These are phyloP conservation scores for Trichoderma guizhouense DNA, from an alignment of 2,329 filamentous ascomycete genomes.

Conservation along the genomic window DNA sequence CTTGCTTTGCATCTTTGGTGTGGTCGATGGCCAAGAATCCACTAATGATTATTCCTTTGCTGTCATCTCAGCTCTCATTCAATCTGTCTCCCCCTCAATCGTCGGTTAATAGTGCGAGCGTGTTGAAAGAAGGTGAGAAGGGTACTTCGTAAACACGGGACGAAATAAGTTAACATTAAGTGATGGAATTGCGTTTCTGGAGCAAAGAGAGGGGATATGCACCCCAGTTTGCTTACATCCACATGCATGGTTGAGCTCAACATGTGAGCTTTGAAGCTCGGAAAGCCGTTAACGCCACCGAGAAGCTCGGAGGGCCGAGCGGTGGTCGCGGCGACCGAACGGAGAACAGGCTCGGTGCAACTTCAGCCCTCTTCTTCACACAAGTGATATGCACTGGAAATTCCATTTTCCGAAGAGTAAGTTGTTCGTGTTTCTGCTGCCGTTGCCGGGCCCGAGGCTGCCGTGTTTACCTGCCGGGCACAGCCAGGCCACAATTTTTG, in stretches of 20 bases:
- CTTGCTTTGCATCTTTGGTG: not conserved
- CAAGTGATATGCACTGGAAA: not conserved
- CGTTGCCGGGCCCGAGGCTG: not conserved
- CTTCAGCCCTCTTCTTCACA: not conserved
- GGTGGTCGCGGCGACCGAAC: slow-evolving; percentile 8
- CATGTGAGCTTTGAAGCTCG: slow-evolving; percentile 2
- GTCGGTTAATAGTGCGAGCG: not conserved
- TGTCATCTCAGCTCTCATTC: not conserved
- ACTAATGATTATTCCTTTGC: not conserved
- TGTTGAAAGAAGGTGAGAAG: not conserved
- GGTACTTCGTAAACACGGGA: not conserved
- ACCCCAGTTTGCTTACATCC: not conserved
- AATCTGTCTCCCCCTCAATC: not conserved
- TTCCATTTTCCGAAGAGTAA: not conserved
- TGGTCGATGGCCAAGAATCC: not conserved
- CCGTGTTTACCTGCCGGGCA: slow-evolving; percentile 1
- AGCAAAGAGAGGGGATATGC: not conserved
- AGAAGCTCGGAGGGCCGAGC: slow-evolving; percentile 7
- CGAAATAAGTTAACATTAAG: not conserved
- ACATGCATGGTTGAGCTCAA: not conserved
- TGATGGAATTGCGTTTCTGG: not conserved
- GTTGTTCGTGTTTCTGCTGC: not conserved
- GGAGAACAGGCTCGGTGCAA: not conserved
- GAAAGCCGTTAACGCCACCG: slow-evolving; percentile 11
- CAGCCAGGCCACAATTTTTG: not conserved